Conservation (phyloP, 768 basidiomycete species). For the Leccinum incarnatum region DNA sequence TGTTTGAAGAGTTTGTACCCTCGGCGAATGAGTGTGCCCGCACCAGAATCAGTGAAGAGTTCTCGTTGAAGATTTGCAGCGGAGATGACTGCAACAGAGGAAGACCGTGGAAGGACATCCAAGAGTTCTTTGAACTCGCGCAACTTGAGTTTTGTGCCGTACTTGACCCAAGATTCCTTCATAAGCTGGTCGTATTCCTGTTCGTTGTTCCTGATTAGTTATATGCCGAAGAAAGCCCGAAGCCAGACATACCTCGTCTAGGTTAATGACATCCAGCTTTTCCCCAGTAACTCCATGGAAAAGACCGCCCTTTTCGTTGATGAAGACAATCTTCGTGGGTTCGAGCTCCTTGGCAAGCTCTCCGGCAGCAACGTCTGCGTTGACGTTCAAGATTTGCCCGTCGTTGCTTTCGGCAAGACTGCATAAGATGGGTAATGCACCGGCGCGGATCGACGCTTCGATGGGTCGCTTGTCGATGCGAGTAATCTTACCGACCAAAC, state of each 20-base stretch:
- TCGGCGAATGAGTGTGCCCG: conserved; percentile 95
- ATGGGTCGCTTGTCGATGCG: conserved; percentile 94
- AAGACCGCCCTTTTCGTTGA: conserved; percentile 97
- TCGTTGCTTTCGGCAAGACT: conserved; percentile 91
- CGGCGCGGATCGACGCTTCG: conserved; percentile 94
- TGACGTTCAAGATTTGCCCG: conserved; percentile 99
- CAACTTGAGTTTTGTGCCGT: conserved; percentile 97
- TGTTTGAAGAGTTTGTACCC: conserved; percentile 98
- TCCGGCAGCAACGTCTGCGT: conserved; percentile 97
- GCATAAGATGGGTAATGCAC: conserved; percentile 93
- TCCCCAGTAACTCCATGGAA: conserved; percentile 97
- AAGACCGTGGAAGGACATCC: conserved; percentile 95
- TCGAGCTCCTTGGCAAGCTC: conserved; percentile 99
- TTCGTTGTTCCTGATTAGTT: neutral
- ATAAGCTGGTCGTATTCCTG: conserved; percentile 95
- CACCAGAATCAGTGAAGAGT: conserved; percentile 97
- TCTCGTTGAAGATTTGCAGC: conserved; percentile 92
- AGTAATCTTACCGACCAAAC: conserved; percentile 93
- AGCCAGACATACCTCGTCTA: conserved; percentile 72
- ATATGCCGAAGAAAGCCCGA: neutral
- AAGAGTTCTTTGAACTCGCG: conserved; percentile 99
- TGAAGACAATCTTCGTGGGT: conserved; percentile 96
- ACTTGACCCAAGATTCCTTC: conserved; percentile 99
- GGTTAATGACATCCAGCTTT: conserved; percentile 93
- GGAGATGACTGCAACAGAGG: conserved; percentile 97